Evolutionary conservation across 2,329 filamentous ascomycete species (phyloP).

Genomic region (Pseudocercospora musae): DNA sequence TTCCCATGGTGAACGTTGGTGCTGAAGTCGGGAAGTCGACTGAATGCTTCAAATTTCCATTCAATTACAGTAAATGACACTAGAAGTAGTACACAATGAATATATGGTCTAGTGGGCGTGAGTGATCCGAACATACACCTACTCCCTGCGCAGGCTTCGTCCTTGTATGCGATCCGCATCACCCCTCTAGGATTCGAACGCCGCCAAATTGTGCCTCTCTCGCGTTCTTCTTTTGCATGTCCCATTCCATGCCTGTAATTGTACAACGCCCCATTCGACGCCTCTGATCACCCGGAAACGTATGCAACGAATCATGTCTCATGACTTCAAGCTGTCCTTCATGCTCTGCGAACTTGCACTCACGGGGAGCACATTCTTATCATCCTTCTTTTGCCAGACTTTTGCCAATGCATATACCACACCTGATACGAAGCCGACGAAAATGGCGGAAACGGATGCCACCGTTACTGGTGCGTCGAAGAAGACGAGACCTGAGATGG

Average conservation of each 20-base stretch:
- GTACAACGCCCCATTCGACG: background rate
- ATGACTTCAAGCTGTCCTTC: conserved; percentile 77
- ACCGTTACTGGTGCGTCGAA: conserved; percentile 92
- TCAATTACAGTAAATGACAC: background rate
- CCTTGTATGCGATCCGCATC: background rate
- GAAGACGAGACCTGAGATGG: conserved; percentile 87
- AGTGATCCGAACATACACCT: background rate
- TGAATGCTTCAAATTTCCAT: background rate
- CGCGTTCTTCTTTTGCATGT: background rate
- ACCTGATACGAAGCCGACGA: conserved; percentile 85
- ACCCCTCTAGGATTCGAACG: background rate
- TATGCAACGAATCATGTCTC: conserved; percentile 12
- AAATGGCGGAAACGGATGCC: conserved; percentile 86
- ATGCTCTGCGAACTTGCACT: conserved; percentile 90
- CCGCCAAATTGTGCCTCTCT: background rate
- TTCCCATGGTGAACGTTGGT: too few relatives aligned
- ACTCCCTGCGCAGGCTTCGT: background rate
- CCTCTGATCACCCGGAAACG: background rate
- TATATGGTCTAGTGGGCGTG: background rate
- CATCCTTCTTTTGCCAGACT: conserved; percentile 70
- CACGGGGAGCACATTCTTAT: conserved; percentile 55
- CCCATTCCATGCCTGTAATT: background rate
- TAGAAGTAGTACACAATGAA: background rate
- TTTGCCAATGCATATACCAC: conserved; percentile 87
- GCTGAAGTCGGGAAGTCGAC: background rate